Evolutionary conservation across 2,329 filamentous ascomycete genomes (phyloP).

Genomic region (Ploettnerulaceae sp.): DNA sequence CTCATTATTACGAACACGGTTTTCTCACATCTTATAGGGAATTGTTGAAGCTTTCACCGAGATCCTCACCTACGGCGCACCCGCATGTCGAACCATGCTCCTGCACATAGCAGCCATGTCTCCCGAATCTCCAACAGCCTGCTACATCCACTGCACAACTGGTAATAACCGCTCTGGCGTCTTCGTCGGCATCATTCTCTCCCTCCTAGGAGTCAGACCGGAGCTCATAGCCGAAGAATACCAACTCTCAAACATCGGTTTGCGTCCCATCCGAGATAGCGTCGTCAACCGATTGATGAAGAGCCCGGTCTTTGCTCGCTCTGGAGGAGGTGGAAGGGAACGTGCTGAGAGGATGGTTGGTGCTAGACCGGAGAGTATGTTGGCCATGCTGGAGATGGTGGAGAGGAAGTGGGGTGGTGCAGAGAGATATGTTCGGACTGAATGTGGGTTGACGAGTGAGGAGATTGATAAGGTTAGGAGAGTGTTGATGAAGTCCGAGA

Average conservation of each 20-base stretch:
- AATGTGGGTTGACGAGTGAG: constrained; percentile 15
- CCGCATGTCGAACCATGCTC: constrained; percentile 49
- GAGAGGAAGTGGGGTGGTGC: constrained; percentile 22
- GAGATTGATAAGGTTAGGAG: constrained; percentile 17
- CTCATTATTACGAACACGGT: no score
- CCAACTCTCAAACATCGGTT: constrained; percentile 56
- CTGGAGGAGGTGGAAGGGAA: constrained; percentile 15
- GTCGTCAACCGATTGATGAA: constrained; percentile 36
- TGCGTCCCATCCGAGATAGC: constrained; percentile 45
- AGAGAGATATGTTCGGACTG: constrained; percentile 18
- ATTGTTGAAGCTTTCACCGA: constrained; percentile 59
- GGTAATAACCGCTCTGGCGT: constrained; percentile 75
- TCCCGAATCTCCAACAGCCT: constrained; percentile 12
- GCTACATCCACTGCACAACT: constrained; percentile 62
- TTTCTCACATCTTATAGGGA: constrained; percentile 37
- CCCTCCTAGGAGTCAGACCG: constrained; percentile 55
- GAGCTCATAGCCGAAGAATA: constrained; percentile 60
- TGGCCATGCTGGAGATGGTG: constrained; percentile 24
- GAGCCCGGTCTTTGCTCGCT: constrained; percentile 19
- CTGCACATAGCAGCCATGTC: constrained; percentile 32
- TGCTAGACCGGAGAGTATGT: constrained; percentile 27
- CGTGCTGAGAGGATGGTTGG: constrained; percentile 25
- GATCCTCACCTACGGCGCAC: constrained; percentile 49
- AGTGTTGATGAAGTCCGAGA: constrained; percentile 9
- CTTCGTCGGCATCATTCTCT: constrained; percentile 58